These are phyloP conservation scores for Pelargonium fulgidum DNA, from an alignment of 441 rosid genomes.

Conservation along the genomic window DNA sequence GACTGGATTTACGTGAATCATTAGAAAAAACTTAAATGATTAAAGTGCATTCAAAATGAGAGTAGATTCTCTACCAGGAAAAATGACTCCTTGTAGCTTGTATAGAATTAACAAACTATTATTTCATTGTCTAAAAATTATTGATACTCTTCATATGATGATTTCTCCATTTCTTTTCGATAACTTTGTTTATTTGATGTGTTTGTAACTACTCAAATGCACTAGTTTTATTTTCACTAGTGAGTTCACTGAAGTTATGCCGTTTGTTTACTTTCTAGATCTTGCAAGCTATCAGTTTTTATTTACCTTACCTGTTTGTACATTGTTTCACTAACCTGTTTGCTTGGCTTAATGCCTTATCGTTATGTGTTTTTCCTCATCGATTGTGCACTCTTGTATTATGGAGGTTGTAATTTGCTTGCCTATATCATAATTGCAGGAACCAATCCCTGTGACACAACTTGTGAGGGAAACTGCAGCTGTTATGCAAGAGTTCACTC, in stretches of 20 bases:
- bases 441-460: slow-evolving; percentile 90
- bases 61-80: background rate
- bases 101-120: no score
- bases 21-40: background rate
- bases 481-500: slow-evolving; percentile 98
- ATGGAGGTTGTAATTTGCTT: background rate
- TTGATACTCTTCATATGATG: no score
- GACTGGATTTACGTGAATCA: background rate
- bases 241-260: background rate
- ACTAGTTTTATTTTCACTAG: background rate
- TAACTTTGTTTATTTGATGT: background rate
- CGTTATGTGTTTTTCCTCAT: slow-evolving; percentile 5
- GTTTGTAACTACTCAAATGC: background rate
- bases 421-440: slow-evolving; percentile 36
- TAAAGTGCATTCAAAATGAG: background rate
- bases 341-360: background rate
- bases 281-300: slow-evolving; percentile 3
- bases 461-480: slow-evolving; percentile 97
- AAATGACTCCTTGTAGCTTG: no score
- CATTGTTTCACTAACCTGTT: background rate
- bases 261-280: background rate
- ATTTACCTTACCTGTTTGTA: background rate
- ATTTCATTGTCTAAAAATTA: no score
- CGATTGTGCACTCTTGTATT: background rate
- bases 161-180: background rate